These are phyloP conservation scores for Phoenix roebelenii DNA, from an alignment of 176 grass and related monocot species.

Conservation along the genomic window DNA sequence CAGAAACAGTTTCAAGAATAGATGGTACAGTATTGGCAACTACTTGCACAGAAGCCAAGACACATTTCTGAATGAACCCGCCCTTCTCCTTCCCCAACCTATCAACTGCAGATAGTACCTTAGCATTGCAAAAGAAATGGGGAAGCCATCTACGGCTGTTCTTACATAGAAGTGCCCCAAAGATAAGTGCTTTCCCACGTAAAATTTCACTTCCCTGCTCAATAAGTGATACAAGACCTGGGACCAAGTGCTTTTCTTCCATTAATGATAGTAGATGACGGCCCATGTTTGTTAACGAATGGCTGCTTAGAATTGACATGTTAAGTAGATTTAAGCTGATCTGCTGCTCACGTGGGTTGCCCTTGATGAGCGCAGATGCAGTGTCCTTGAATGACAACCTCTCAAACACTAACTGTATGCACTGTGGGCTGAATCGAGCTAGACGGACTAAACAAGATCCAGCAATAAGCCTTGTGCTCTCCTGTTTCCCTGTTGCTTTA, in stretches of 20 bases:
- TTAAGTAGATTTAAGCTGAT: constrained; percentile 80
- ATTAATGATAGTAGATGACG: constrained; percentile 53
- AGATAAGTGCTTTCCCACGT: constrained; percentile 80
- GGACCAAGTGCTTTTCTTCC: constrained; percentile 80
- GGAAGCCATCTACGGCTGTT: constrained; percentile 88
- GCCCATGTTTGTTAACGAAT: constrained; percentile 62
- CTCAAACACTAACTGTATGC: constrained; percentile 71
- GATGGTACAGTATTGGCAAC: constrained; percentile 55
- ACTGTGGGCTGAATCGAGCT: constrained; percentile 68
- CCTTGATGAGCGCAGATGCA: constrained; percentile 62
- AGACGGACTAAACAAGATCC: constrained; percentile 81
- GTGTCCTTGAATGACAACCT: constrained; percentile 70
- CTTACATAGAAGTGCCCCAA: constrained; percentile 88
- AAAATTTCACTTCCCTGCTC: constrained; percentile 79
- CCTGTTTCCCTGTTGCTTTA: constrained; percentile 84
- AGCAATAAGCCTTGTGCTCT: constrained; percentile 81
- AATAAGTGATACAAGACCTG: constrained; percentile 54
- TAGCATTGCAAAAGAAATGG: constrained; percentile 75
- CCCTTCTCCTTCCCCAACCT: constrained; percentile 83
- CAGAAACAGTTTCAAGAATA: constrained; percentile 72
- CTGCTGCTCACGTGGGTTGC: constrained; percentile 84
- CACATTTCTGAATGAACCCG: constrained; percentile 73
- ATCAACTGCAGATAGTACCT: constrained; percentile 76
- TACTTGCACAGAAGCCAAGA: constrained; percentile 68
- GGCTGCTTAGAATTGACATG: constrained; percentile 57